Conservation (phyloP, 306 rosid genomes). For the Trifolium fragiferum region DNA sequence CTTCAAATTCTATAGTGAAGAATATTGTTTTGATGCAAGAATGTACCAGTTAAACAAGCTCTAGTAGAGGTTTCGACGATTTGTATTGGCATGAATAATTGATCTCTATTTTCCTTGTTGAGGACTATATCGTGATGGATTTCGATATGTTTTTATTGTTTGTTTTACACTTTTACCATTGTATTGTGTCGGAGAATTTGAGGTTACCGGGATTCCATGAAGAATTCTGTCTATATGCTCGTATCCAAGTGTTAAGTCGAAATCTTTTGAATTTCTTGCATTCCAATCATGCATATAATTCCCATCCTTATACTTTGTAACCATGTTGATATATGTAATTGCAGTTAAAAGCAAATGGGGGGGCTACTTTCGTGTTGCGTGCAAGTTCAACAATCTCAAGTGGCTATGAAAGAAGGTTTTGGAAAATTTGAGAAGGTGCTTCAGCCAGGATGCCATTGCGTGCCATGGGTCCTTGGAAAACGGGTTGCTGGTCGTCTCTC, state of each 20-base stretch:
- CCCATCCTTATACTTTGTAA: slow-evolving; percentile 3
- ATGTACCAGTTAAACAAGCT: neutral
- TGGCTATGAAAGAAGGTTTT: slow-evolving; percentile 80
- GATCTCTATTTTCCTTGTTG: neutral
- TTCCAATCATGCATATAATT: slow-evolving; percentile 2
- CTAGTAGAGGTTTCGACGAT: neutral
- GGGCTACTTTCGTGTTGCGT: slow-evolving; percentile 63
- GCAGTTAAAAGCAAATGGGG: slow-evolving; percentile 70
- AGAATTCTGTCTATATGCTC: neutral
- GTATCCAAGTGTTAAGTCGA: neutral
- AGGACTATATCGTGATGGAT: slow-evolving; percentile 56
- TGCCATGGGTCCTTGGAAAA: slow-evolving; percentile 85
- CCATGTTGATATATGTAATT: slow-evolving; percentile 3
- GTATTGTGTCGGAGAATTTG: neutral
- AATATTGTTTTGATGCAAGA: neutral
- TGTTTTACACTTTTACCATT: neutral
- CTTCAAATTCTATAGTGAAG: neutral
- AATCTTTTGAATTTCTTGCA: slow-evolving; percentile 1
- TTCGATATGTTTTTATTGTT: neutral
- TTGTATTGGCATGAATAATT: neutral
- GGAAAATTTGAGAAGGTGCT: slow-evolving; percentile 77
- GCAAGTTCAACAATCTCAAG: slow-evolving; percentile 82
- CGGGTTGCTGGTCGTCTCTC: slow-evolving; percentile 78
- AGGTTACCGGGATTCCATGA: neutral
- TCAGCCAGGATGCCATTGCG: slow-evolving; percentile 91